Conservation (phyloP, 2,329 filamentous ascomycete species). For the Aspergillus phoenicis region DNA sequence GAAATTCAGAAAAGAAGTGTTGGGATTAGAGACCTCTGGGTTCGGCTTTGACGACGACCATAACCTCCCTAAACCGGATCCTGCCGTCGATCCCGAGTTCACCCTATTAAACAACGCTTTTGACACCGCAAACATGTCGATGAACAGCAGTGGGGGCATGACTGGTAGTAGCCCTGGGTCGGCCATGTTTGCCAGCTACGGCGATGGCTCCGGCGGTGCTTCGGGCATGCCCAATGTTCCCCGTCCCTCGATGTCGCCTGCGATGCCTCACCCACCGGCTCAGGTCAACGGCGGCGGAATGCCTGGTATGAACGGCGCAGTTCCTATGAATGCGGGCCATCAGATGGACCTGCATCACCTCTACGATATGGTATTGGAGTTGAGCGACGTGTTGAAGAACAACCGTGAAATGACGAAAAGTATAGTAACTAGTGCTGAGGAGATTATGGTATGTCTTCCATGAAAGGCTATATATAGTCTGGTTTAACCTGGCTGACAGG, state of each 20-base stretch:
- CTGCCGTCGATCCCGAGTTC: conserved; percentile 32
- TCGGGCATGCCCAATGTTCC: conserved; percentile 37
- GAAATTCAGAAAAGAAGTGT: conserved; percentile 40
- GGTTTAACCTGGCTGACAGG: conserved; percentile 9
- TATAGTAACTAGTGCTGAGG: conserved; percentile 53
- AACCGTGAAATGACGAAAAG: conserved; percentile 54
- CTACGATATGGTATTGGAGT: conserved; percentile 53
- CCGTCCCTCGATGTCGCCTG: conserved; percentile 39
- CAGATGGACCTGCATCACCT: conserved; percentile 56
- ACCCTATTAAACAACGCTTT: conserved; percentile 42
- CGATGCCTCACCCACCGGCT: conserved; percentile 32
- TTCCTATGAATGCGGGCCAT: conserved; percentile 52
- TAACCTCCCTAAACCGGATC: conserved; percentile 26
- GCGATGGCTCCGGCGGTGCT: conserved; percentile 34
- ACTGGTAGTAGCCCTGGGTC: conserved; percentile 29
- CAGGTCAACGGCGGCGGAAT: conserved; percentile 42
- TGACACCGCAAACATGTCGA: conserved; percentile 36
- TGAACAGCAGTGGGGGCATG: conserved; percentile 38
- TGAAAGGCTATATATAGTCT: neutral
- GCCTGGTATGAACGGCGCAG: conserved; percentile 40
- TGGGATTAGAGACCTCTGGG: conserved; percentile 35
- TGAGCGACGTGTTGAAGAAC: conserved; percentile 52
- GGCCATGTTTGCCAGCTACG: conserved; percentile 36
- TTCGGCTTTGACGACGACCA: conserved; percentile 36
- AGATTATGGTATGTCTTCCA: conserved; percentile 46